Evolutionary conservation across 495 filamentous ascomycete genomes (phyloP).

Genomic region (Neurospora africana): DNA sequence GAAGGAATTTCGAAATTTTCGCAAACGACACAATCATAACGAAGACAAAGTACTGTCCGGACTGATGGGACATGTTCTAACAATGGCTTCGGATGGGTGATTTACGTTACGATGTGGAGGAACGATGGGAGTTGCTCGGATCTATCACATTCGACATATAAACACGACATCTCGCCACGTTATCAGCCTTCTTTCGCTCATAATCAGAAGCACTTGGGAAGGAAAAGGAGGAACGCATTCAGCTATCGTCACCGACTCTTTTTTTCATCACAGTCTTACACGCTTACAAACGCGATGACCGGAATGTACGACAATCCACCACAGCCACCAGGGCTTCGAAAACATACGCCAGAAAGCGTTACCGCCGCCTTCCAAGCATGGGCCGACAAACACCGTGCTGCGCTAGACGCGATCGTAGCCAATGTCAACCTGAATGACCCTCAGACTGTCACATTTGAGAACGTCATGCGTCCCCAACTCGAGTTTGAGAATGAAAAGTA

Average conservation of each 20-base stretch:
- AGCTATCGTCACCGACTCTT: background rate
- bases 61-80: background rate
- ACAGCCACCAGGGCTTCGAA: conserved; percentile 78
- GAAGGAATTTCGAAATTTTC: background rate
- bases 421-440: conserved; percentile 43
- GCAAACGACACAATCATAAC: background rate
- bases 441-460: conserved; percentile 52
- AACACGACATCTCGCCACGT: background rate
- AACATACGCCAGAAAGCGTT: conserved; percentile 65
- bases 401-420: conserved; percentile 67
- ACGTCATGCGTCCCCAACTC: conserved; percentile 52
- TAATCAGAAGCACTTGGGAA: background rate
- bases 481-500: conserved; percentile 56
- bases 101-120: background rate
- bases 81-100: background rate
- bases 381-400: conserved; percentile 52
- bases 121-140: background rate
- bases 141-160: background rate
- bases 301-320: conserved; percentile 59
- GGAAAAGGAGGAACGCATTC: background rate
- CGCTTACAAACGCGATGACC: conserved; percentile 16
- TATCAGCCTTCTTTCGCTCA: background rate
- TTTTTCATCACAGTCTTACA: conserved; percentile 3
- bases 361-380: conserved; percentile 66
- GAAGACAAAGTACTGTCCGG: background rate